These are phyloP conservation scores for Xanthoparmelia taractica DNA, from an alignment of 495 filamentous ascomycete genomes.

Conservation along the genomic window DNA sequence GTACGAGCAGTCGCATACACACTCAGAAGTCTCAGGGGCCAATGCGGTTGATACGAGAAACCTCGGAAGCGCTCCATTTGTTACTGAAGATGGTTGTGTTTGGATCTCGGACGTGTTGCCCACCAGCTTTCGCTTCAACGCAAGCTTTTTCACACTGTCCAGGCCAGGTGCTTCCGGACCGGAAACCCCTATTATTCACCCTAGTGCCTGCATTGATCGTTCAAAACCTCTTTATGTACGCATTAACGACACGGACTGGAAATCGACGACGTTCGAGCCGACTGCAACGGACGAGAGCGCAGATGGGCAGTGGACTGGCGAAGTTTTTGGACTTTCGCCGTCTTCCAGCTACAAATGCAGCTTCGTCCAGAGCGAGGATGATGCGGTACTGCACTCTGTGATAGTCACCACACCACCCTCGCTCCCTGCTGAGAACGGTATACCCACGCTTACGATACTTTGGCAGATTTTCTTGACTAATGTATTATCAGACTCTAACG, in stretches of 20 bases:
- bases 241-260: slow-evolving; percentile 85
- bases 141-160: slow-evolving; percentile 51
- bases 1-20: slow-evolving; percentile 75
- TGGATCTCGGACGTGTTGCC: slow-evolving; percentile 82
- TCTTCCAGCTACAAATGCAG: slow-evolving; percentile 79
- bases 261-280: slow-evolving; percentile 62
- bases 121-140: slow-evolving; percentile 75
- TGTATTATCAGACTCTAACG: slow-evolving; percentile 25
- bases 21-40: slow-evolving; percentile 63
- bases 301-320: slow-evolving; percentile 59
- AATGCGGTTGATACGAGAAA: slow-evolving; percentile 71
- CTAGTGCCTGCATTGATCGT: slow-evolving; percentile 47
- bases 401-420: slow-evolving; percentile 73
- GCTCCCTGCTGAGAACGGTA: slow-evolving; percentile 58
- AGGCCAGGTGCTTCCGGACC: slow-evolving; percentile 1
- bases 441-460: slow-evolving; percentile 8
- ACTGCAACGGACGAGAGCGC: slow-evolving; percentile 44
- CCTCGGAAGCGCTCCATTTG: slow-evolving; percentile 69
- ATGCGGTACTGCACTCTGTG: slow-evolving; percentile 64
- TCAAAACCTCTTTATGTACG: slow-evolving; percentile 77
- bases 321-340: slow-evolving; percentile 82
- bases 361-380: slow-evolving; percentile 67
- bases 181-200: slow-evolving; percentile 15
- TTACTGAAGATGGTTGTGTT: slow-evolving; percentile 62
- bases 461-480: slow-evolving; percentile 4